A percentile compares a stretch with the other conserved stretches of the same genome.
Conservation (phyloP, 805 yeast species). For the Yamadazyma paraphyllophila region DNA sequence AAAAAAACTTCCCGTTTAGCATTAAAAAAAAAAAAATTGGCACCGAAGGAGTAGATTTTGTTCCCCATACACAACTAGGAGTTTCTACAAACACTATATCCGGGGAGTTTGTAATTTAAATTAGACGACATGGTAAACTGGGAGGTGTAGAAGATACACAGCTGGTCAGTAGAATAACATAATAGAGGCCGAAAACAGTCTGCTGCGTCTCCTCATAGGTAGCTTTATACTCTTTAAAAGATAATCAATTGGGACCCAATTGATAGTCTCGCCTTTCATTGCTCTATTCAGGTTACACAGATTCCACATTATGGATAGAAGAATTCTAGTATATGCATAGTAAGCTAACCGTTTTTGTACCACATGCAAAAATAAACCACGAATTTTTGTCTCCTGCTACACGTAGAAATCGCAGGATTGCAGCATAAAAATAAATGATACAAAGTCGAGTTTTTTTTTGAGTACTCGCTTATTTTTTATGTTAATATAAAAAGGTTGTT, state of each 20-base stretch:
- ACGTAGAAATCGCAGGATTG: slow-evolving; percentile 6
- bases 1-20: not conserved
- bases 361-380: slow-evolving; percentile 1
- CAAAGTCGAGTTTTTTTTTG: slow-evolving; percentile 5
- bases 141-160: too few relatives aligned
- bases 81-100: not conserved
- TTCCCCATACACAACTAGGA: not conserved
- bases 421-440: slow-evolving; percentile 2
- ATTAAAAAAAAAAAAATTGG: not conserved
- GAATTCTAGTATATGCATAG: not conserved
- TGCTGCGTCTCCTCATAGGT: too few relatives aligned
- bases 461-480: slow-evolving; percentile 1
- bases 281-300: too few relatives aligned
- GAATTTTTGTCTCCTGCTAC: slow-evolving; percentile 7
- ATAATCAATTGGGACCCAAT: too few relatives aligned
- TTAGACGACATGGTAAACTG: not conserved
- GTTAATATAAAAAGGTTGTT: slow-evolving; percentile 1
- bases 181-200: too few relatives aligned
- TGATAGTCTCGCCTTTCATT: too few relatives aligned
- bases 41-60: not conserved
- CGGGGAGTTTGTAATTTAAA: not conserved
- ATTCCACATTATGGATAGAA: not conserved
- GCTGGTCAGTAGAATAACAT: too few relatives aligned
- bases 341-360: not conserved
- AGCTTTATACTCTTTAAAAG: too few relatives aligned